Evolutionary conservation across 345 rosid genomes (phyloP).

Genomic region (Capsella bursapastoris): DNA sequence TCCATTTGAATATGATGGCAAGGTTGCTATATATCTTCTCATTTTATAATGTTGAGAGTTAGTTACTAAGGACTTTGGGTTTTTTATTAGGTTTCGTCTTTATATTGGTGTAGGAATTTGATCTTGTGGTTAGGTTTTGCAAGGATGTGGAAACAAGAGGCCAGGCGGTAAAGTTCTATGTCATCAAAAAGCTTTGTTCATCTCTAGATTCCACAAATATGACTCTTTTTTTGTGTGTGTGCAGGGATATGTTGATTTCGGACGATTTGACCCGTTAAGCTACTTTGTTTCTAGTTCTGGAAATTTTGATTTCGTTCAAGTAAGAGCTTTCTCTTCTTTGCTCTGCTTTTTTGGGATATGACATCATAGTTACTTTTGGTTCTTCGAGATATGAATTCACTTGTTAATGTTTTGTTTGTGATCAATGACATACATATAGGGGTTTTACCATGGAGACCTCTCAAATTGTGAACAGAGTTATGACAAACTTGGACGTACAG

Average conservation of each 20-base stretch:
- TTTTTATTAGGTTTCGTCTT: slow-evolving; percentile 19
- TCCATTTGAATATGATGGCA: slow-evolving; percentile 59
- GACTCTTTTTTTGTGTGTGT: slow-evolving; percentile 22
- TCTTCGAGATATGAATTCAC: not conserved
- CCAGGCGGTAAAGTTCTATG: slow-evolving; percentile 58
- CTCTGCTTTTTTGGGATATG: slow-evolving; percentile 19
- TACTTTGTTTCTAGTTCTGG: slow-evolving; percentile 70
- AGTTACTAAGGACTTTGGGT: not conserved
- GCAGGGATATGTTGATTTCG: slow-evolving; percentile 94
- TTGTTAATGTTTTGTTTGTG: slow-evolving; percentile 11
- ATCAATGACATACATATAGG: slow-evolving; percentile 50
- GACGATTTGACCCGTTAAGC: slow-evolving; percentile 67
- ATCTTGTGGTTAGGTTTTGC: slow-evolving; percentile 84
- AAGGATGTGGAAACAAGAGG: slow-evolving; percentile 92
- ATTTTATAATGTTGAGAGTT: not conserved
- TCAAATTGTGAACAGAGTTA: slow-evolving; percentile 72
- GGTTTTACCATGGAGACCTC: slow-evolving; percentile 81
- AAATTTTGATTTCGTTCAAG: slow-evolving; percentile 71
- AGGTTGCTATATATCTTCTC: slow-evolving; percentile 51
- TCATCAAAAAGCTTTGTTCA: slow-evolving; percentile 34
- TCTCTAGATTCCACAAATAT: slow-evolving; percentile 1
- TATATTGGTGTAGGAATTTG: slow-evolving; percentile 58
- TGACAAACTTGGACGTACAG: slow-evolving; percentile 91
- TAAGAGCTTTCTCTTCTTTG: slow-evolving; percentile 45
- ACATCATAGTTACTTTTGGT: slow-evolving; percentile 4